Evolutionary conservation across 2,329 filamentous ascomycete genomes (phyloP), one percentile per base, ranked within the genome.

Genomic region (Xylariomycetidae sp.): DNA sequence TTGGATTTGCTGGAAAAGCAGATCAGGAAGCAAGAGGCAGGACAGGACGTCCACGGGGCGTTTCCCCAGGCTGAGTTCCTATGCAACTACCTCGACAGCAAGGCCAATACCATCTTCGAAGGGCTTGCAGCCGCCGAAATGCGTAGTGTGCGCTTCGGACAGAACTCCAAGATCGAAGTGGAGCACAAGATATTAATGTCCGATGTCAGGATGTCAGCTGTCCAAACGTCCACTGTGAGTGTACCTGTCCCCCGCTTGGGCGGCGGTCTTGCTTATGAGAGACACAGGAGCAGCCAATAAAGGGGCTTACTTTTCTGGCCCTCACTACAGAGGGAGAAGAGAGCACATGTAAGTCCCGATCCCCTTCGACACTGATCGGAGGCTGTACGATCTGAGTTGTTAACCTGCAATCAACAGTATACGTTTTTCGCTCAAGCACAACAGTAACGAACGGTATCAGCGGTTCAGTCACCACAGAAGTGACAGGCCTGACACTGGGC

Each of bases 41-140:
- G 64, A 0, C 61, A 71, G 31, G 40, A 59, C 1, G 63, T 66
- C 37, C 64, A 68, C 44, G 69, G 68, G 40, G 65, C 70, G 10
- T 57, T 82, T 12, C 70, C 77, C 0, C 72, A 75, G 36, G 59
- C 86, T n/a, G 72, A 74, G 30, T 77, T 83, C 32, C 56, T 89
- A 26, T 74, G 76, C 10, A 64, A 67, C 9, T 72, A 77, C 35
- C 59, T 86, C 12, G 65, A 68, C 0, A 56, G 57, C 3, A 76
- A 79, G 48, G 75, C 79, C 8, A 68, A 67, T n/a, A 59, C 58
- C 6, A 68, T 86, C 2, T 85, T 87, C 48, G 59, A 73, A 34
- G 68, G 79, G 38, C 78, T 88, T 53, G 78, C 85, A 41, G 74
- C 82, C 57, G 74, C 80, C 6, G 74, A 87, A 59, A 70, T 76